Evolutionary conservation across 2,329 filamentous ascomycete species (phyloP).

Genomic region (Fusarium succisae): DNA sequence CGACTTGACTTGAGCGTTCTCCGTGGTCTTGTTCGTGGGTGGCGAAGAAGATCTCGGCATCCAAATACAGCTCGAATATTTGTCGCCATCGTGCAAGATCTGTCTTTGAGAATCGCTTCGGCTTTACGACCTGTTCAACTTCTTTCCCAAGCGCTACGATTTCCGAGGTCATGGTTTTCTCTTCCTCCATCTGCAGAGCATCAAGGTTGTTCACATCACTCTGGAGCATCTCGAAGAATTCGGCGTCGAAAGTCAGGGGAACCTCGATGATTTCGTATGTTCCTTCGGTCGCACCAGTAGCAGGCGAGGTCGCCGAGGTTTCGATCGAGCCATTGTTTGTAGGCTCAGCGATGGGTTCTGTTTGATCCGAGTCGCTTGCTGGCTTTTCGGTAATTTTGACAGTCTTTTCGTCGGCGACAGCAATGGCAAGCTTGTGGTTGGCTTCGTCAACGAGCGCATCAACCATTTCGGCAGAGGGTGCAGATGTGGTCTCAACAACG

Average conservation of each 20-base stretch:
- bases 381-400: background rate
- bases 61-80: conserved; percentile 83
- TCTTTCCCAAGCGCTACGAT: conserved; percentile 72
- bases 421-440: conserved; percentile 14
- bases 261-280: conserved; percentile 68
- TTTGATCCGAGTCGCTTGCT: background rate
- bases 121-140: conserved; percentile 71
- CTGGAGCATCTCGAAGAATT: conserved; percentile 83
- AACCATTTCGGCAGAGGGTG: background rate
- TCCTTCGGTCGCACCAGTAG: conserved; percentile 3
- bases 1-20: conserved; percentile 70
- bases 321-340: background rate
- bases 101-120: conserved; percentile 67
- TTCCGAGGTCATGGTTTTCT: conserved; percentile 68
- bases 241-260: conserved; percentile 77
- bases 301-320: background rate
- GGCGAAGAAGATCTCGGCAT: conserved; percentile 84
- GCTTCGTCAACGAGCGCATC: conserved; percentile 19
- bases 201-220: conserved; percentile 76
- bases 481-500: background rate
- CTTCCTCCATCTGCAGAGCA: conserved; percentile 72
- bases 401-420: background rate
- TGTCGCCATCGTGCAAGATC: conserved; percentile 81
- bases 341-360: background rate
- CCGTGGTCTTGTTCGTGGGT: conserved; percentile 77